Evolutionary conservation across 805 yeast genomes (phyloP).

Genomic region (Metschnikowia shivogae): DNA sequence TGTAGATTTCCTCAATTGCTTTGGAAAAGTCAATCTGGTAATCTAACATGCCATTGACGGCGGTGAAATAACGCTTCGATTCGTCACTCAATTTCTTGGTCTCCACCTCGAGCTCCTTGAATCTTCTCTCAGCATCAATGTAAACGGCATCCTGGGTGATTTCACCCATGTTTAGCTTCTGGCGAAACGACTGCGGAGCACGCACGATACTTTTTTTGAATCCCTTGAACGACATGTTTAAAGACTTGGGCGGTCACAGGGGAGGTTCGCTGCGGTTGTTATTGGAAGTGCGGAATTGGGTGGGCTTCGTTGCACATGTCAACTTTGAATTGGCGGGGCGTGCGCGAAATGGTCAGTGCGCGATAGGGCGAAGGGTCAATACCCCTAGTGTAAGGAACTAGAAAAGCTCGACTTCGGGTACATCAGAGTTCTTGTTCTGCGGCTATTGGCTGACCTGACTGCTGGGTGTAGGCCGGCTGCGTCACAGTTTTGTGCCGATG

Average conservation of each 20-base stretch:
- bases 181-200: slow-evolving; percentile 90
- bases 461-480: no score
- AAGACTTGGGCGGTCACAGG: neutral
- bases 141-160: slow-evolving; percentile 73
- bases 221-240: slow-evolving; percentile 80
- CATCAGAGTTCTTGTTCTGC: no score
- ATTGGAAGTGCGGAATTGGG: slow-evolving; percentile 1
- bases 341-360: neutral
- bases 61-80: slow-evolving; percentile 82
- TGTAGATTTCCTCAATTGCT: slow-evolving; percentile 92
- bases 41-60: slow-evolving; percentile 89
- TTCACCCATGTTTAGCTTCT: slow-evolving; percentile 81
- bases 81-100: slow-evolving; percentile 88
- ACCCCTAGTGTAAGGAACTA: no score
- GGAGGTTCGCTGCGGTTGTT: neutral
- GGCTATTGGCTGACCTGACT: no score
- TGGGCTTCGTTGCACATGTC: neutral
- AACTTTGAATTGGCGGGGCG: neutral
- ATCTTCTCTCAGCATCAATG: slow-evolving; percentile 92
- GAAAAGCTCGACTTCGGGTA: no score
- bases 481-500: no score
- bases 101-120: slow-evolving; percentile 85
- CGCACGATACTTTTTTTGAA: slow-evolving; percentile 73
- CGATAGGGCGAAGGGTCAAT: neutral
- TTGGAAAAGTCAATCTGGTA: slow-evolving; percentile 95